phyloP scores from a whole-genome alignment of 2,329 filamentous ascomycete species.

The Pseudophaeomoniella oleicola region DNA sequence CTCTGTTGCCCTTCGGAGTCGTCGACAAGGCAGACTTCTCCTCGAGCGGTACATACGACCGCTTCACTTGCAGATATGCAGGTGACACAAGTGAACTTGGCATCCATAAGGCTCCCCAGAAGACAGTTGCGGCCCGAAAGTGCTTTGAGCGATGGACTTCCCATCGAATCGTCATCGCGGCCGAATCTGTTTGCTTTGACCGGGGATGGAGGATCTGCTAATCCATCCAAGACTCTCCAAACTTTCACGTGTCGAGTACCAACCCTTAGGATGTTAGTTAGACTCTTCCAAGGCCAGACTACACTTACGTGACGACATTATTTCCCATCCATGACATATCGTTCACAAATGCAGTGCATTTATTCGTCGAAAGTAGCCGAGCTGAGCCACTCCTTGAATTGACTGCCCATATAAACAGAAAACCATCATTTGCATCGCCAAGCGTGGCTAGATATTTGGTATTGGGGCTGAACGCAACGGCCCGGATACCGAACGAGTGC shows the following conservation, averaged over 20 bases:
- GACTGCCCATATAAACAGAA: slow-evolving; percentile 80
- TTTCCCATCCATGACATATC: slow-evolving; percentile 85
- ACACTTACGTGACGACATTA: slow-evolving; percentile 55
- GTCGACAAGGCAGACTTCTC: slow-evolving; percentile 79
- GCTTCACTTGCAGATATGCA: slow-evolving; percentile 59
- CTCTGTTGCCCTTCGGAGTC: slow-evolving; percentile 59
- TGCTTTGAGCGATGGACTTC: slow-evolving; percentile 45
- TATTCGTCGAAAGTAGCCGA: slow-evolving; percentile 71
- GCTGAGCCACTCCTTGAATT: slow-evolving; percentile 69
- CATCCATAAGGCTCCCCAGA: slow-evolving; percentile 66
- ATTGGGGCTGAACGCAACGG: slow-evolving; percentile 79
- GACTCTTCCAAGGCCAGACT: slow-evolving; percentile 5
- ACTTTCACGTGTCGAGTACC: slow-evolving; percentile 87
- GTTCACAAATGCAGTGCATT: slow-evolving; percentile 75
- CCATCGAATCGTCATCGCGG: slow-evolving; percentile 18
- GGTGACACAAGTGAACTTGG: slow-evolving; percentile 67
- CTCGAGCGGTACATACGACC: slow-evolving; percentile 73
- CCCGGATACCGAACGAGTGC: slow-evolving; percentile 77
- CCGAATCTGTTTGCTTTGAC: slow-evolving; percentile 43
- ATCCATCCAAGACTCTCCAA: slow-evolving; percentile 65
- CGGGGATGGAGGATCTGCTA: slow-evolving; percentile 35
- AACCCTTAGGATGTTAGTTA: slow-evolving; percentile 24
- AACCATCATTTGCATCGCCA: slow-evolving; percentile 81
- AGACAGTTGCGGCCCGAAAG: slow-evolving; percentile 78
- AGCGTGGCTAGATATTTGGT: slow-evolving; percentile 77